These are phyloP conservation scores for Didymella pinodella DNA, from an alignment of 2,329 filamentous ascomycete genomes.

Conservation along the genomic window DNA sequence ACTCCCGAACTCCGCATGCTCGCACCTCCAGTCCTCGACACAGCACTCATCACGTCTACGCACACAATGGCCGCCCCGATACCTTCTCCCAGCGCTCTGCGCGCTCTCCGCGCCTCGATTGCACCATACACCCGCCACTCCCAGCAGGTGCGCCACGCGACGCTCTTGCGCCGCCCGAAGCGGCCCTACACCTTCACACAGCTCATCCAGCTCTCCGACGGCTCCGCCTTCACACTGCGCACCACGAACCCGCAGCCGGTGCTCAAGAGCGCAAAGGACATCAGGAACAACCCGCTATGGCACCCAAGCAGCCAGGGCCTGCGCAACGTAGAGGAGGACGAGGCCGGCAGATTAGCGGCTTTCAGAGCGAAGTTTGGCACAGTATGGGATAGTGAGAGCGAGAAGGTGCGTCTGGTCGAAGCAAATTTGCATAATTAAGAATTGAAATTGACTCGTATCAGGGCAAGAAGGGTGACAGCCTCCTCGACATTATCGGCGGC, in stretches of 20 bases:
- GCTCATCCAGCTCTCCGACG: constrained; percentile 89
- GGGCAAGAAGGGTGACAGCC: constrained; percentile 36
- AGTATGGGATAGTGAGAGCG: constrained; percentile 71
- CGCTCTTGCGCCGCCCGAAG: constrained; percentile 85
- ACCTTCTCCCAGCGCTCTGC: constrained; percentile 44
- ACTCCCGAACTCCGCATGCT: constrained; percentile 36
- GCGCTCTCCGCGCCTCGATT: constrained; percentile 41
- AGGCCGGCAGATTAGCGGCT: constrained; percentile 85
- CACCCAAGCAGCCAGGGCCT: constrained; percentile 84
- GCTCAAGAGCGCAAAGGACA: constrained; percentile 77
- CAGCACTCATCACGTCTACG: constrained; percentile 11
- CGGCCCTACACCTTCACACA: constrained; percentile 98
- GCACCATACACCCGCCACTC: constrained; percentile 27
- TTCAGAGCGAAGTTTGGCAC: constrained; percentile 87
- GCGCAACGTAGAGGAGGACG: constrained; percentile 90
- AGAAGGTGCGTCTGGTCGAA: constrained; percentile 10
- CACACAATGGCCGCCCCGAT: constrained; percentile 43
- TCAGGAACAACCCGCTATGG: constrained; percentile 88
- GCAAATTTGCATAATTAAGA: not conserved
- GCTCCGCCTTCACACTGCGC: constrained; percentile 80
- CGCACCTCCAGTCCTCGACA: constrained; percentile 15
- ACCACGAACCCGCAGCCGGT: constrained; percentile 75
- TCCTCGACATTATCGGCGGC: constrained; percentile 46
- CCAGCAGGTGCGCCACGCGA: constrained; percentile 77
- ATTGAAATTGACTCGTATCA: constrained; percentile 4